Percentiles rank a stretch among this genome's conserved stretches.
phyloP scores from a whole-genome alignment of 129 eudicot species.

The Gnaphalium uliginosum region DNA sequence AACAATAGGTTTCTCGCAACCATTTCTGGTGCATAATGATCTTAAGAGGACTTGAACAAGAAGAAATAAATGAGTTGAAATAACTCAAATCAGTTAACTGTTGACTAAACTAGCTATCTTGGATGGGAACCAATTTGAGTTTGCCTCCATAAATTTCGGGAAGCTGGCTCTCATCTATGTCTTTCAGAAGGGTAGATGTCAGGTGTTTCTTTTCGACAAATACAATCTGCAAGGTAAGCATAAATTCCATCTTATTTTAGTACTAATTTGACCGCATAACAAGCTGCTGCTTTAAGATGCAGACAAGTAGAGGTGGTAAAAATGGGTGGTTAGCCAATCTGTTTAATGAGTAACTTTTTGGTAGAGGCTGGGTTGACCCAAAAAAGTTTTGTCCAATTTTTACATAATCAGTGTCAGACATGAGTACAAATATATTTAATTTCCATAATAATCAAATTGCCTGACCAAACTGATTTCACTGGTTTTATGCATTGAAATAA shows the following conservation, averaged over 20 bases:
- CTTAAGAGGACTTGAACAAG: slow-evolving; percentile 11
- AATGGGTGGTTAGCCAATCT: neutral
- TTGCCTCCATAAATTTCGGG: slow-evolving; percentile 85
- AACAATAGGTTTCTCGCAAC: slow-evolving; percentile 10
- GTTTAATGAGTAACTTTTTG: neutral
- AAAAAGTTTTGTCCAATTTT: neutral
- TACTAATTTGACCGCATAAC: neutral
- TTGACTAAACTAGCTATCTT: slow-evolving; percentile 57
- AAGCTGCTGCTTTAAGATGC: slow-evolving; percentile 5
- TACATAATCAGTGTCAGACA: neutral
- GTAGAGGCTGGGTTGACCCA: neutral
- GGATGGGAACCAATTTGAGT: slow-evolving; percentile 64
- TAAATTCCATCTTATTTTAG: neutral
- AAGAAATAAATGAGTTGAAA: slow-evolving; percentile 5
- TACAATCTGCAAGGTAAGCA: slow-evolving; percentile 59
- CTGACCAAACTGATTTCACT: neutral
- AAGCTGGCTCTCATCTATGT: slow-evolving; percentile 88
- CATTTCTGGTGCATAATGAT: slow-evolving; percentile 20
- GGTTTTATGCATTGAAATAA: neutral
- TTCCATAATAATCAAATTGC: neutral
- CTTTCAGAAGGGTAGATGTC: slow-evolving; percentile 64
- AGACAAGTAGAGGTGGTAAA: neutral
- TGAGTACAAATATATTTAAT: neutral
- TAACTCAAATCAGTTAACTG: slow-evolving; percentile 9
- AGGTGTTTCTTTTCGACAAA: slow-evolving; percentile 69